Evolutionary conservation across 768 basidiomycete genomes (phyloP).

Genomic region (Pleurotus sapidus): DNA sequence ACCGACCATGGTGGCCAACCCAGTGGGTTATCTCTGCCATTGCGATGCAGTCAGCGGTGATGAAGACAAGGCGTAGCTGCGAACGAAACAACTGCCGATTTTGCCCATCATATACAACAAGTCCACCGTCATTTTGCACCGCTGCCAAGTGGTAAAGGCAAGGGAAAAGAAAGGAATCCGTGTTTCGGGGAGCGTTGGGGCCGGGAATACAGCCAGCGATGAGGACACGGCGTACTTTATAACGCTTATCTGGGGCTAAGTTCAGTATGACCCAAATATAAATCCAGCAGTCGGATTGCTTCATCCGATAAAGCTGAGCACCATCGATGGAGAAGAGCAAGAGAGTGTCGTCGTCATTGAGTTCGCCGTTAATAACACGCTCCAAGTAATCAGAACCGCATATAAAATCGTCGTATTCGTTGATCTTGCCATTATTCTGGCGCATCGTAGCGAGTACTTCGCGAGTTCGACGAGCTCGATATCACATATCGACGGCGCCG

Average conservation of each 20-base stretch:
- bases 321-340: conserved; percentile 36
- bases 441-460: background rate
- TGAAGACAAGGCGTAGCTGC: too few species aligned
- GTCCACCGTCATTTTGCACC: conserved; percentile 23
- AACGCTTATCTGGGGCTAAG: conserved; percentile 18
- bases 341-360: conserved; percentile 27
- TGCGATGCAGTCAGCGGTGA: too few species aligned
- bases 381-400: conserved; percentile 23
- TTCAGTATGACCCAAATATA: conserved; percentile 36
- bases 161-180: conserved; percentile 31
- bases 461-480: conserved; percentile 13
- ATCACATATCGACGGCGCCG: conserved; percentile 19
- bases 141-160: conserved; percentile 29
- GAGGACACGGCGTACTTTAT: conserved; percentile 21
- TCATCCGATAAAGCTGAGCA: conserved; percentile 35
- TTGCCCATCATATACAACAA: conserved; percentile 1
- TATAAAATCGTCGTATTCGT: conserved; percentile 21
- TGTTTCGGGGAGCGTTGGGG: conserved; percentile 27
- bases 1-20: too few species aligned
- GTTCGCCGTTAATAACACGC: conserved; percentile 12
- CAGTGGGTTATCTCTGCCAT: too few species aligned
- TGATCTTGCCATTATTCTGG: background rate
- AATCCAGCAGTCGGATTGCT: conserved; percentile 22
- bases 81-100: too few species aligned
- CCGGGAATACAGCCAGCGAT: conserved; percentile 21